Base-by-base conservation (phyloP, 768 basidiomycete genomes). In the Clitopilus hobsonii region DNA sequence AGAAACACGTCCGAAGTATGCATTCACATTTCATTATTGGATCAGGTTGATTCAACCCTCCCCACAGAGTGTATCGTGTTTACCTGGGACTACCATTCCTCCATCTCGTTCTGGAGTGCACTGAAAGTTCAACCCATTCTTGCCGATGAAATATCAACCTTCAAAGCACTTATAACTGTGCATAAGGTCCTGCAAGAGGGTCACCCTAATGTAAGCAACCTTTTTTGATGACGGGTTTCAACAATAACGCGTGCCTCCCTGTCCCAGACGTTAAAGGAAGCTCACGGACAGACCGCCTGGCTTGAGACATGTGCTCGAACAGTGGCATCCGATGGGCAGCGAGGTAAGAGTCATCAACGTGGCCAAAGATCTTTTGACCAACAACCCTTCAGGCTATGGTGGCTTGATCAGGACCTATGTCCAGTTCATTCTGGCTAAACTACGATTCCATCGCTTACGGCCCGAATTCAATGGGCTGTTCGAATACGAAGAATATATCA, bases 71-170 rank as follows among this genome's bases (percentile, higher is more conserved):
- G 91, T 64, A 98, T 99, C 68, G 92, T 98, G 23, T 99, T 94
- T 71, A 98, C 97, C 6, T 98, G 95, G 95, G 97, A 99, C 70
- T 98, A 98, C 65, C 95, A 98, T 65, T 91, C 94, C 18, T 98
- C 95, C 29, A 86, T 92, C 62, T 95, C 95, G 5, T 98, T 98
- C 69, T 99, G 97, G 97, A 94, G 92, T 62, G 94, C 93, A 25
- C 79, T 99, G 6, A 82, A 97, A 26, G 97, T 98, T 1, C 96
- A 98, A 60, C 97, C 97, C 38, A 97, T 99, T 63, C 75, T 99
- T 24, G 85, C 94, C 3, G 97, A 99, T 70, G 97, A 99, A 75
- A 85, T 98, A 0, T 94, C 97, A 72, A 96, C 97, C 0, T 99
- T 98, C 81, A 99, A 99, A 71, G 91, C 91, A 2, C 82, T 99